These are phyloP conservation scores for Yamagishiella unicocca DNA, from an alignment of 139 green algal genomes.

Conservation along the genomic window DNA sequence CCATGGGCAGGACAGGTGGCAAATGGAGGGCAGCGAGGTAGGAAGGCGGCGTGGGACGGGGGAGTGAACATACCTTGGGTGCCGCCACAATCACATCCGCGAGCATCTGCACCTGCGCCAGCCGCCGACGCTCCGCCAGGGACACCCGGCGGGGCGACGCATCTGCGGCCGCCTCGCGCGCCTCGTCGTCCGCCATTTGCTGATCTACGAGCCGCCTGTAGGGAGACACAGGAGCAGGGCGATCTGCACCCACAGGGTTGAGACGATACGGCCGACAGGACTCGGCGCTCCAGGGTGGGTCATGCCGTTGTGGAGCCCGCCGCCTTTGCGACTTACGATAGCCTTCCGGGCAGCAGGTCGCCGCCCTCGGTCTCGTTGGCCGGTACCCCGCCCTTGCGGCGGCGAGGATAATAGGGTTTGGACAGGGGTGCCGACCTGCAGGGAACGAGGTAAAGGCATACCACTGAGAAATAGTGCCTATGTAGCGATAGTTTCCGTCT, in stretches of 20 bases:
- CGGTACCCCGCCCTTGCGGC: not conserved
- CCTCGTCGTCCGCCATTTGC: conserved; percentile 27
- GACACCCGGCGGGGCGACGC: not conserved
- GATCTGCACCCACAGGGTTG: too few species aligned
- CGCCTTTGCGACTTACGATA: conserved; percentile 40
- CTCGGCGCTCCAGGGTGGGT: too few species aligned
- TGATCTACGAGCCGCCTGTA: not conserved
- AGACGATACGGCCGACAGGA: too few species aligned
- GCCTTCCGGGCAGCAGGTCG: not conserved
- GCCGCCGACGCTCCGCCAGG: not conserved
- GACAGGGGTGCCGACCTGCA: conserved; percentile 38
- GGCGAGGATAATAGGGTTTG: conserved; percentile 25
- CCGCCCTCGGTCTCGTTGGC: conserved; percentile 32
- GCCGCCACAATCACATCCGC: conserved; percentile 33
- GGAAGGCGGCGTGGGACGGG: too few species aligned
- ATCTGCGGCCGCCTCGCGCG: not conserved
- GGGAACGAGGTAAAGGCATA: too few species aligned
- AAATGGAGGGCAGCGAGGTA: too few species aligned
- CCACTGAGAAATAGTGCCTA: too few species aligned
- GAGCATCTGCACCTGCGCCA: conserved; percentile 5
- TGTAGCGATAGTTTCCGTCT: too few species aligned
- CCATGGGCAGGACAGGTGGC: too few species aligned
- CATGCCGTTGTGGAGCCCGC: too few species aligned
- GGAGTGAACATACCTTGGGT: conserved; percentile 1
- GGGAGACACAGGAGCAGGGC: too few species aligned